Base-by-base conservation (phyloP, 1,284 basidiomycete genomes). In the Tylopilus sp. region DNA sequence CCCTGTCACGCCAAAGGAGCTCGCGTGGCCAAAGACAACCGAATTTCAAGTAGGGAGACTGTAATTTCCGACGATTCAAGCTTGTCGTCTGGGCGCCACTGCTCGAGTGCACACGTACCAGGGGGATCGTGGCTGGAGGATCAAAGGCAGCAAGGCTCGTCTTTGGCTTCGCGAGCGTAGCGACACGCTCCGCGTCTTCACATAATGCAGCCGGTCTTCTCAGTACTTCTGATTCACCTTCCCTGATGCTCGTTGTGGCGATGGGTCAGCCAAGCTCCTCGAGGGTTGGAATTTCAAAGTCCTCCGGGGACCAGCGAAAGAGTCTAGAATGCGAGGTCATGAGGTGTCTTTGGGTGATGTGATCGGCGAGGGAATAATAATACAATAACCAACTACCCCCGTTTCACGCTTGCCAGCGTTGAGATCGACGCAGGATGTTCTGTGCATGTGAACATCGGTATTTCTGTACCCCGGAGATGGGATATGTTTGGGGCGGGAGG, bases 281-380 rank as follows among this genome's bases (percentile, higher is more conserved):
- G 56, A 80, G 66, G 7, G 76, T 75, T 10, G 75, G 77, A 13
- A 82, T 76, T 36, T 73, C 67, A 62, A 80, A 77, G 43, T 69
- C 68, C 33, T 60, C 58, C 65, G 56, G 14, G 75, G 71, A 31
- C 77, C 77, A 50, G 65, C 59, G 29, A 74, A 60, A 7, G 62
- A 68, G 52, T 74, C 76, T 76, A 58, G 46, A 44, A 28, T 43
- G 53, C 32, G 47, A 43, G 19, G 40, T 43, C 54, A 50, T 43
- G 48, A 48, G 51, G 56, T 33, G 47, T 40, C 25, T 48, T 29
- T 51, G 26, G 22, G 46, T 42, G 48, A 20, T 49, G 50, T 54
- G 65, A 56, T 54, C 32, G 51, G 53, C 51, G 28, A 64, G 50
- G 48, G 37, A 36, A 52, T 37, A 22, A 49, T 53, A 36, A 56